A percentile compares a stretch with the other conserved stretches of the same genome.
These are phyloP conservation scores for Fusarium agapanthi DNA, from an alignment of 2,329 filamentous ascomycete genomes.

Conservation along the genomic window DNA sequence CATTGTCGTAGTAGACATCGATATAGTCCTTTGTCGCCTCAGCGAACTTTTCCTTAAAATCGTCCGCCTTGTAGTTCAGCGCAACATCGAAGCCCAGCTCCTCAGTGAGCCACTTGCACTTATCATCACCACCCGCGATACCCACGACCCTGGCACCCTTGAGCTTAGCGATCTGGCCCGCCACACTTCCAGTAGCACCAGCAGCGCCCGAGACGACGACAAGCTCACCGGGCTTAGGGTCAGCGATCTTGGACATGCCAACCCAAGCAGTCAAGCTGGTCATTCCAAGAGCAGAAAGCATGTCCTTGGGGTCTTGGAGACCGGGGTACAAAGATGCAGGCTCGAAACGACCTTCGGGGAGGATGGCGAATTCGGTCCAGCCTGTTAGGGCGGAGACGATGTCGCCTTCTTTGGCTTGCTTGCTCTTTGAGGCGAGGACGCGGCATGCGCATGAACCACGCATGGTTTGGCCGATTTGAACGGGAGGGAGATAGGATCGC, in stretches of 20 bases:
- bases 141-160: conserved; percentile 71
- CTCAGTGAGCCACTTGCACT: conserved; percentile 71
- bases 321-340: conserved; percentile 52
- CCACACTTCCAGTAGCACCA: conserved; percentile 79
- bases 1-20: conserved; percentile 78
- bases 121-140: conserved; percentile 72
- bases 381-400: conserved; percentile 65
- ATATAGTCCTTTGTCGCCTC: conserved; percentile 67
- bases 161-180: conserved; percentile 80
- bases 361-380: conserved; percentile 73
- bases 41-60: conserved; percentile 68
- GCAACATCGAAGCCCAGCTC: conserved; percentile 74
- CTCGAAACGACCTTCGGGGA: conserved; percentile 61
- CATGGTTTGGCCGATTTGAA: conserved; percentile 74
- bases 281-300: conserved; percentile 69
- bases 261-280: conserved; percentile 82
- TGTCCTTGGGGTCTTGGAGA: conserved; percentile 61
- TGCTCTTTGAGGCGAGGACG: conserved; percentile 67
- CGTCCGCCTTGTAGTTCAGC: conserved; percentile 73
- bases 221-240: conserved; percentile 74
- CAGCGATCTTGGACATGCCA: conserved; percentile 73
- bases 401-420: conserved; percentile 63
- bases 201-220: conserved; percentile 83
- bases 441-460: conserved; percentile 68
- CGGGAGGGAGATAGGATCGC: conserved; percentile 72